Evolutionary conservation across 768 basidiomycete genomes (phyloP).

Genomic region (Naematelia encephala): DNA sequence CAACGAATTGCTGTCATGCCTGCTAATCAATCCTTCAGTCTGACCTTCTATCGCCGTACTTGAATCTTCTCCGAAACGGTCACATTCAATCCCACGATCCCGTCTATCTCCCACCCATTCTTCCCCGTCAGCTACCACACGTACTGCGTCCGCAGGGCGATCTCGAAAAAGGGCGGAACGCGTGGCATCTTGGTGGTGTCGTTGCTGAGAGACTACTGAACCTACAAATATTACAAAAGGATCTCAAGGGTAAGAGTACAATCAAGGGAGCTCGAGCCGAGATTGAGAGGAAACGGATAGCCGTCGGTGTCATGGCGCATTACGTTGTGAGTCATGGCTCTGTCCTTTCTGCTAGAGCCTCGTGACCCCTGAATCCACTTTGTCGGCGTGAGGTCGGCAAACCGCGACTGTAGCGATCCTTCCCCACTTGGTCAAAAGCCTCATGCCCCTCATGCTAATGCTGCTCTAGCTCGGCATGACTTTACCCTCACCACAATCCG

Average conservation of each 20-base stretch:
- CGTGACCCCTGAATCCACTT: too few species aligned
- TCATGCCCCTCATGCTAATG: too few species aligned
- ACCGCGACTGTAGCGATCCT: too few species aligned
- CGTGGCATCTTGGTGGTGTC: constrained; percentile 26
- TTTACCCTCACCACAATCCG: constrained; percentile 7
- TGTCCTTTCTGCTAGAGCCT: neutral
- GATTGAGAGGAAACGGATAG: constrained; percentile 7
- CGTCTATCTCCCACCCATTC: constrained; percentile 34
- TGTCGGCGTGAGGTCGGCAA: too few species aligned
- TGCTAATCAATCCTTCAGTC: constrained; percentile 18
- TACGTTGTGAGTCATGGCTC: constrained; percentile 32
- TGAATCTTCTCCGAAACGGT: constrained; percentile 35
- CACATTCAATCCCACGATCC: constrained; percentile 41
- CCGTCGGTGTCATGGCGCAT: constrained; percentile 28
- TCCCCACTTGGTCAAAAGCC: neutral
- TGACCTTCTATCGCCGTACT: constrained; percentile 32
- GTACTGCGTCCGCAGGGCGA: constrained; percentile 28
- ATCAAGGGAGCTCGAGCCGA: neutral
- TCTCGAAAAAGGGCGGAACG: constrained; percentile 30
- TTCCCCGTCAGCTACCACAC: constrained; percentile 21
- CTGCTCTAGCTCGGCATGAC: constrained; percentile 30
- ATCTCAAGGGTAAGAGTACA: neutral
- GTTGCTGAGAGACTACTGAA: constrained; percentile 19
- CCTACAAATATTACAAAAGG: constrained; percentile 9
- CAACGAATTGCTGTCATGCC: neutral